Conservation (phyloP, 805 yeast species). For the Metschnikowia corniflorae region DNA sequence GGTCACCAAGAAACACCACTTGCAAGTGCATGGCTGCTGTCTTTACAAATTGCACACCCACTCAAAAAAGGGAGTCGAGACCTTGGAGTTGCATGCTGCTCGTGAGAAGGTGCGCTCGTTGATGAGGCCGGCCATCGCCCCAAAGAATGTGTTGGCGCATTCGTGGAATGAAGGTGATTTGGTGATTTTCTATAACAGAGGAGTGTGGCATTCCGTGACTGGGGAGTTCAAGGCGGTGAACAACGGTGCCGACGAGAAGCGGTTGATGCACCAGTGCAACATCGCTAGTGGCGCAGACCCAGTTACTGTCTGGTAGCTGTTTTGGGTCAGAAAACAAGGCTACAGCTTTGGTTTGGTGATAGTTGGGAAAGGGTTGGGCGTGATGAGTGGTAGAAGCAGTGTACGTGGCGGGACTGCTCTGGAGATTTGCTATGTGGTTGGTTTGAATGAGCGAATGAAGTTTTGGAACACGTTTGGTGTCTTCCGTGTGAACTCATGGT, state of each 20-base stretch:
- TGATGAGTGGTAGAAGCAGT: too few species aligned
- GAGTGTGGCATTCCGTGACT: slow-evolving; percentile 89
- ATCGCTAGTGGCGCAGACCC: slow-evolving; percentile 82
- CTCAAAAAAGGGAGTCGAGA: slow-evolving; percentile 44
- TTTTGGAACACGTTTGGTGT: too few species aligned
- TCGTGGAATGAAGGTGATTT: slow-evolving; percentile 82
- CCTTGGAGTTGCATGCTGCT: slow-evolving; percentile 65
- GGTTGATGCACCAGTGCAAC: slow-evolving; percentile 93
- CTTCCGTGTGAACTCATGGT: too few species aligned
- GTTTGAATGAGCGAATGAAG: too few species aligned
- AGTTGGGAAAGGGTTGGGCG: too few species aligned
- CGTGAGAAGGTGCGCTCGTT: slow-evolving; percentile 66
- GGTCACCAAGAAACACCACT: slow-evolving; percentile 73
- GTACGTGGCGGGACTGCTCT: too few species aligned
- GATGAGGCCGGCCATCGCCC: slow-evolving; percentile 84
- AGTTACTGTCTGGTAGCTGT: slow-evolving; percentile 6
- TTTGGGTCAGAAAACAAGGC: too few species aligned
- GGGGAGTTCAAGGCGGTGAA: slow-evolving; percentile 64
- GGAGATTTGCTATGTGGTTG: too few species aligned
- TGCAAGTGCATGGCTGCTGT: slow-evolving; percentile 89
- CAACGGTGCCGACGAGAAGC: slow-evolving; percentile 60
- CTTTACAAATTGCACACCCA: slow-evolving; percentile 58
- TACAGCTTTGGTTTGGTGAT: too few species aligned
- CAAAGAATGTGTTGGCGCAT: slow-evolving; percentile 72
- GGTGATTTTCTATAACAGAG: slow-evolving; percentile 82